phyloP scores from a whole-genome alignment of 2,329 filamentous ascomycete species.

The Curvularia verruculosa region DNA sequence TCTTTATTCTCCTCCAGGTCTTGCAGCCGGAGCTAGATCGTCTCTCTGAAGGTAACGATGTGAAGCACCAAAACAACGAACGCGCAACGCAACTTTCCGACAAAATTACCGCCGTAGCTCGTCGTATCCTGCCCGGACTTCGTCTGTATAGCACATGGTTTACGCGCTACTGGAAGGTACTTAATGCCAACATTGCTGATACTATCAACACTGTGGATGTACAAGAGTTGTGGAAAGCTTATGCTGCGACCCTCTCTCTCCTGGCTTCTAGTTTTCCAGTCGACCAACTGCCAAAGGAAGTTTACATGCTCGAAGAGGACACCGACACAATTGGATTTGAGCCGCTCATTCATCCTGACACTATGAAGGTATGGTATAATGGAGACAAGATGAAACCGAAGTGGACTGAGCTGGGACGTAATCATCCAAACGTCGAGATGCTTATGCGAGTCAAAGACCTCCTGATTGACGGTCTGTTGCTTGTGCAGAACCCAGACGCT shows the following conservation, averaged over 20 bases:
- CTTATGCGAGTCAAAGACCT: slow-evolving; percentile 69
- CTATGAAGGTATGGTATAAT: slow-evolving; percentile 60
- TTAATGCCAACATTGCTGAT: slow-evolving; percentile 62
- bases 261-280: slow-evolving; percentile 66
- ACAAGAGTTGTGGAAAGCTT: slow-evolving; percentile 68
- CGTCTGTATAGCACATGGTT: slow-evolving; percentile 74
- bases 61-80: slow-evolving; percentile 50
- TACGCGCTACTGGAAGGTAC: slow-evolving; percentile 59
- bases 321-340: slow-evolving; percentile 69
- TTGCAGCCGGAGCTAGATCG: slow-evolving; percentile 72
- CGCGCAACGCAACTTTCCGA: slow-evolving; percentile 50
- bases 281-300: slow-evolving; percentile 60
- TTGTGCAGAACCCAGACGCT: slow-evolving; percentile 60
- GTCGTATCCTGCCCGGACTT: slow-evolving; percentile 66
- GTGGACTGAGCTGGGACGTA: slow-evolving; percentile 60
- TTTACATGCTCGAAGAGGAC: slow-evolving; percentile 72
- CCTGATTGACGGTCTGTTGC: slow-evolving; percentile 64
- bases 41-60: slow-evolving; percentile 55
- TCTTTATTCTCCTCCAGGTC: slow-evolving; percentile 72
- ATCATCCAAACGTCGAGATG: slow-evolving; percentile 68
- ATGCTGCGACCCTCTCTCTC: slow-evolving; percentile 66
- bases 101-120: slow-evolving; percentile 64
- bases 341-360: slow-evolving; percentile 61
- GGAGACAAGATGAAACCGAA: slow-evolving; percentile 58
- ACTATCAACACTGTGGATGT: slow-evolving; percentile 63